Base-by-base conservation (phyloP, 2,329 filamentous ascomycete species). In the Fusarium kyushuense region DNA sequence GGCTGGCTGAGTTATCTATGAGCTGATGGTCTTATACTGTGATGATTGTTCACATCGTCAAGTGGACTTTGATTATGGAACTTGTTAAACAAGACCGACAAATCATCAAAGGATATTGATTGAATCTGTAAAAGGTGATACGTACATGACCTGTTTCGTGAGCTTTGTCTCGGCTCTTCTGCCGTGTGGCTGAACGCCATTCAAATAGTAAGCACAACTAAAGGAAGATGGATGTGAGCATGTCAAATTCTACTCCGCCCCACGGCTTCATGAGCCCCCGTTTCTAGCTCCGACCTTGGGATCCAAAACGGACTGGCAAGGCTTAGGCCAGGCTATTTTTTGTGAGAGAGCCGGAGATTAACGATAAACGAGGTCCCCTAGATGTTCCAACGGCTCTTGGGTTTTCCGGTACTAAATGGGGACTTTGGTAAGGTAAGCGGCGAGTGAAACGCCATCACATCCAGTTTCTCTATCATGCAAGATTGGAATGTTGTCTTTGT, bases 111-210 rank as follows among this genome's bases (percentile, higher is more conserved):
- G 27, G 5, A 13, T 3, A 38, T 21, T 6, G 5, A 12, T 3
- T 16, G 19, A 38, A 29, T 42, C 12, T 17, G 4, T 14, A 17
- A 3, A 41, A 14, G 23, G 30, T 6, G 32, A 29, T 29, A 46
- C 36, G 12, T 25, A 19, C 33, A 13, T 32, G 6, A 19, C 30
- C n/a, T 30, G 60, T 40, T 48, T 47, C 35, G 48, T 21, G 32
- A 38, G 16, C 21, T 65, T 41, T 54, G n/a, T 7, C 11, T 54
- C 61, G 60, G 60, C 41, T 64, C 41, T 43, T 53, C 40, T 59
- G 41, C 46, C 60, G 54, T 59, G 60, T 65, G 53, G 60, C 61
- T 65, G 25, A 48, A 59, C 43, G 46, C 46, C 30, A 54, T 60
- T 25, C 6, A 14, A 23, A 33, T 32, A 36, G 52, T 57, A 40